Base-by-base conservation (phyloP, 2,329 filamentous ascomycete genomes). In the Cladosporium halotolerans region DNA sequence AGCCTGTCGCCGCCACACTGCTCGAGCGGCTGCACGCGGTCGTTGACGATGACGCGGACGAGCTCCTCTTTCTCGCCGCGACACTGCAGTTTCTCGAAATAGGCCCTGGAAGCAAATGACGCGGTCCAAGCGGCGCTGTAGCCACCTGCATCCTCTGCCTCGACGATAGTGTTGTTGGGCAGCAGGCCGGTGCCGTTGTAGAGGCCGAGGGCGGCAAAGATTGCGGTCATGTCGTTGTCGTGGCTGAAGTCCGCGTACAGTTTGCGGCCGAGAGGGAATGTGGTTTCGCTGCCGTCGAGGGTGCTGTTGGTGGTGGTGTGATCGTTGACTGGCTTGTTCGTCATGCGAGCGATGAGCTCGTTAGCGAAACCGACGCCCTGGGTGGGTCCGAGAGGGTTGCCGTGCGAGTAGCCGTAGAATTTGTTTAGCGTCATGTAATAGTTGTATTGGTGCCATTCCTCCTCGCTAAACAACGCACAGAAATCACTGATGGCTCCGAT, bases 181-280 rank as follows among this genome's bases (percentile, higher is more conserved):
- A 77, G 64, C 9, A 77, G 73, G 11, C 66, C 63, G 0, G 82
- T 88, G 41, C 70, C 72, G 60, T 90, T 87, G 71, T 89, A 95
- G 23, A 96, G 72, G 0, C 89, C 88, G 58, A 96, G 66, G 0
- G 89, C 89, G 4, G 82, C 83, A 65, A 87, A 87, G 6, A 95
- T 82, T 7, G 80, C 79, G 31, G 81, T 82, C 83, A 96, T 89
- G 65, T 86, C 84, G 68, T 95, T 96, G 70, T 96, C 91, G 70
- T 96, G 91, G 58, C 84, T 88, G 66, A 96, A 96, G 70, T 96
- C 91, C 0, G 89, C 90, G 64, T 95, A 96, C 1, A 96, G 72
- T 9, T 79, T 62, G 31, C 69, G 68, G 19, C 71, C 77, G 0
- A 95, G 73, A 0, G 91, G 90, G 63, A 96, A 96, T 0, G 87